These are phyloP conservation scores for Pythium angustatum DNA, from an alignment of 352 stramenopile genomes.

Conservation along the genomic window DNA sequence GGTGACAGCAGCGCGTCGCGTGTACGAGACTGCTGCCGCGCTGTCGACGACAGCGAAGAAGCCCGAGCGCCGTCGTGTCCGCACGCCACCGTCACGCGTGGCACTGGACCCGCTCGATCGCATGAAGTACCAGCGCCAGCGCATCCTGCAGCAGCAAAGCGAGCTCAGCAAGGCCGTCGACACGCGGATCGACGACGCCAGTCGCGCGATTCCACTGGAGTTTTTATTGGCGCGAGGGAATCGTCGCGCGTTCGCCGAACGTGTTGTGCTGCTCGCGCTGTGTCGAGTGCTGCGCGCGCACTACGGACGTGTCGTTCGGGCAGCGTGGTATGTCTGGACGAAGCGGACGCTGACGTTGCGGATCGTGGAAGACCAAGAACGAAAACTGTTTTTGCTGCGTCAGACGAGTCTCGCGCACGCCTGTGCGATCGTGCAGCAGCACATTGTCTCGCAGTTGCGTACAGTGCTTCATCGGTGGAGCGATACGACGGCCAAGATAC, in stretches of 20 bases:
- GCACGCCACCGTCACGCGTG: background rate
- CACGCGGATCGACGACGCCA: constrained; percentile 16
- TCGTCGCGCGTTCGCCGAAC: constrained; percentile 29
- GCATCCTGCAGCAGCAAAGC: constrained; percentile 9
- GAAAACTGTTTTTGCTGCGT: constrained; percentile 22
- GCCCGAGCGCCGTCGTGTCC: background rate
- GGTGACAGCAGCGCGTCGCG: constrained; percentile 5
- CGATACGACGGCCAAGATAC: constrained; percentile 11
- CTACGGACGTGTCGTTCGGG: constrained; percentile 20
- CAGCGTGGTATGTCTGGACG: constrained; percentile 22
- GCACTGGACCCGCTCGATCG: constrained; percentile 18
- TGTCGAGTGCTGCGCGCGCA: constrained; percentile 19
- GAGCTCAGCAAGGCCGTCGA: constrained; percentile 6
- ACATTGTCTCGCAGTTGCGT: constrained; percentile 23
- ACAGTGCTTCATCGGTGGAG: constrained; percentile 19
- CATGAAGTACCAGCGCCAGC: constrained; percentile 17
- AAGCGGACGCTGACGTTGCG: constrained; percentile 30
- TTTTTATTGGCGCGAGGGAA: constrained; percentile 27
- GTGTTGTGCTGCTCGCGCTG: constrained; percentile 27
- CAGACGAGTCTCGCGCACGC: constrained; percentile 40
- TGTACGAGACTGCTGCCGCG: constrained; percentile 7
- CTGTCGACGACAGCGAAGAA: background rate
- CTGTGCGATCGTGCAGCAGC: constrained; percentile 40
- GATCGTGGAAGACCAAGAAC: constrained; percentile 29
- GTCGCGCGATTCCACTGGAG: constrained; percentile 24